Evolutionary conservation across 1,284 basidiomycete species (phyloP).

Genomic region (Pterulicium gracile): DNA sequence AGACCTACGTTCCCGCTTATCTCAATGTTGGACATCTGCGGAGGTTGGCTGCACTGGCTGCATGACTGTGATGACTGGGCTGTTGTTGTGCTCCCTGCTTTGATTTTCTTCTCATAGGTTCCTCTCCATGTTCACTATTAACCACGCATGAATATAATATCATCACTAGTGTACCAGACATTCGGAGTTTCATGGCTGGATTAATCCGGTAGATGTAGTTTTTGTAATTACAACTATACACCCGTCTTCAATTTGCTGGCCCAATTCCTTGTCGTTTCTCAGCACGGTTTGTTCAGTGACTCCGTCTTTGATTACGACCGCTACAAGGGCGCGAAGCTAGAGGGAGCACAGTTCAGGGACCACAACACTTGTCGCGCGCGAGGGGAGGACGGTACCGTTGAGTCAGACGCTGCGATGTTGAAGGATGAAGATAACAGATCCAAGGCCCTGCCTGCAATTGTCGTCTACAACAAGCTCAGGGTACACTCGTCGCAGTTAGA

Average conservation of each 20-base stretch:
- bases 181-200: background rate
- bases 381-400: background rate
- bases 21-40: conserved; percentile 77
- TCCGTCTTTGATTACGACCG: conserved; percentile 7
- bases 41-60: conserved; percentile 72
- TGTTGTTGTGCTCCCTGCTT: conserved; percentile 14
- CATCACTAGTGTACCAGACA: background rate
- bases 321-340: conserved; percentile 1
- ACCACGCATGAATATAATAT: background rate
- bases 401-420: conserved; percentile 16
- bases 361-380: conserved; percentile 12
- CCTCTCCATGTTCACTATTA: conserved; percentile 8
- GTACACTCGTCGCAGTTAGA: background rate
- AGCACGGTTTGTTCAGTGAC: conserved; percentile 4
- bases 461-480: conserved; percentile 22
- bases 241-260: conserved; percentile 11
- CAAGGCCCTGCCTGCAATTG: conserved; percentile 35
- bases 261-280: conserved; percentile 8
- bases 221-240: conserved; percentile 1
- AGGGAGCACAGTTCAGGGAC: background rate
- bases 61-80: conserved; percentile 26
- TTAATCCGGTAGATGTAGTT: background rate
- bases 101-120: conserved; percentile 17
- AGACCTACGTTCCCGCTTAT: conserved; percentile 83
- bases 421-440: conserved; percentile 32